These are phyloP conservation scores for Carex pumila DNA, from an alignment of 176 grass and related monocot species.

Conservation along the genomic window DNA sequence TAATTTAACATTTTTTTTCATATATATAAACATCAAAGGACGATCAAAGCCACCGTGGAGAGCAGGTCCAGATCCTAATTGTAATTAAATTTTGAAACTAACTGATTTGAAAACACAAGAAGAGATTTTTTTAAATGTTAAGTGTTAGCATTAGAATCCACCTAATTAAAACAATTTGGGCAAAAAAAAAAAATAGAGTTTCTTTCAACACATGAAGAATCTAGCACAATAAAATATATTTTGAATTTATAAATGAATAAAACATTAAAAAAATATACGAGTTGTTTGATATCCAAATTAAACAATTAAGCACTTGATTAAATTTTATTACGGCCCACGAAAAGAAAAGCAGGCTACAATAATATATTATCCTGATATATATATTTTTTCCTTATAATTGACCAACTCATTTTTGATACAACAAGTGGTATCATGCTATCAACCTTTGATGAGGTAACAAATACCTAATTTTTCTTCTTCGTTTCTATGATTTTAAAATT, in stretches of 20 bases:
- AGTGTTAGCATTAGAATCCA: background rate
- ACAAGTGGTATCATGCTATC: background rate
- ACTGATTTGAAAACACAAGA: background rate
- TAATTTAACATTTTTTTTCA: no score
- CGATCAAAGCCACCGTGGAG: no score
- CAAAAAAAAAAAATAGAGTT: background rate
- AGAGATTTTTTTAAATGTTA: background rate
- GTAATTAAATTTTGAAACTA: background rate
- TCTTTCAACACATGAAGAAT: background rate
- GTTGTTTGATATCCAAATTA: no score
- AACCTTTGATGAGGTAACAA: background rate
- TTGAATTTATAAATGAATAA: no score
- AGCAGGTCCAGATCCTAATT: no score
- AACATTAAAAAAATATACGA: no score
- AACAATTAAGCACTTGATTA: no score
- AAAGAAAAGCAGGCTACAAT: no score
- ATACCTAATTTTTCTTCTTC: background rate
- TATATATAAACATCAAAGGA: no score
- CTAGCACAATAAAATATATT: background rate
- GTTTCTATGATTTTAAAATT: no score
- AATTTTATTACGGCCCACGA: no score
- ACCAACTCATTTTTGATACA: background rate
- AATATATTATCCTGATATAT: background rate
- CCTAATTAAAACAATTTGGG: background rate
- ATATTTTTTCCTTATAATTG: background rate